Evolutionary conservation across 2,329 filamentous ascomycete genomes (phyloP).

Genomic region (Colletotrichum abscissum): DNA sequence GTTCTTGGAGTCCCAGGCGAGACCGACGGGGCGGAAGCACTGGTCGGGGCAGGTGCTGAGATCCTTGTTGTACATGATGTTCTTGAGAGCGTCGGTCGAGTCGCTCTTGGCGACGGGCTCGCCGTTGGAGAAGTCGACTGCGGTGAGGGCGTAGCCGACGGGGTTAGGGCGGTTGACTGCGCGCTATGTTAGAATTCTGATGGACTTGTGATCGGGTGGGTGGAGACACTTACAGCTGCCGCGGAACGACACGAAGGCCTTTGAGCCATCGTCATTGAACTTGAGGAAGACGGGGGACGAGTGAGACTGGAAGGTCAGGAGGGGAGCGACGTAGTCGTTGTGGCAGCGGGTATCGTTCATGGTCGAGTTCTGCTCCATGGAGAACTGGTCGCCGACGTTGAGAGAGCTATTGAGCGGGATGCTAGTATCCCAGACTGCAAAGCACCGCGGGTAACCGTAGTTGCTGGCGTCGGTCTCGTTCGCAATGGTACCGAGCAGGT

Average conservation of each 20-base stretch:
- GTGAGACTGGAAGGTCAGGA: slow-evolving; percentile 72
- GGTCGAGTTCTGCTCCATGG: slow-evolving; percentile 46
- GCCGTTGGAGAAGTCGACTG: slow-evolving; percentile 54
- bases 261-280: slow-evolving; percentile 68
- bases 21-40: slow-evolving; percentile 73
- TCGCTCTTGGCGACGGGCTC: slow-evolving; percentile 50
- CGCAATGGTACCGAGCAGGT: slow-evolving; percentile 72
- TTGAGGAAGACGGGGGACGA: slow-evolving; percentile 78
- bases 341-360: slow-evolving; percentile 59
- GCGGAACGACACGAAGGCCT: slow-evolving; percentile 77
- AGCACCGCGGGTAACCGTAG: slow-evolving; percentile 56
- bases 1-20: slow-evolving; percentile 62
- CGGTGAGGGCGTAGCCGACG: slow-evolving; percentile 59
- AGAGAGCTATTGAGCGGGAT: slow-evolving; percentile 55
- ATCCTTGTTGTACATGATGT: slow-evolving; percentile 68
- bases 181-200: neutral
- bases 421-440: slow-evolving; percentile 68
- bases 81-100: slow-evolving; percentile 59
- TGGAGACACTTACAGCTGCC: slow-evolving; percentile 68
- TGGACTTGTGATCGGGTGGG: too few species aligned
- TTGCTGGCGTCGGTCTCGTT: slow-evolving; percentile 47
- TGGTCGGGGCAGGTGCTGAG: slow-evolving; percentile 61
- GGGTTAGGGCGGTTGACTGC: slow-evolving; percentile 55
- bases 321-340: slow-evolving; percentile 56
- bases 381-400: slow-evolving; percentile 62